Evolutionary conservation across 768 basidiomycete species (phyloP).

Genomic region (Nidula microcarpa): DNA sequence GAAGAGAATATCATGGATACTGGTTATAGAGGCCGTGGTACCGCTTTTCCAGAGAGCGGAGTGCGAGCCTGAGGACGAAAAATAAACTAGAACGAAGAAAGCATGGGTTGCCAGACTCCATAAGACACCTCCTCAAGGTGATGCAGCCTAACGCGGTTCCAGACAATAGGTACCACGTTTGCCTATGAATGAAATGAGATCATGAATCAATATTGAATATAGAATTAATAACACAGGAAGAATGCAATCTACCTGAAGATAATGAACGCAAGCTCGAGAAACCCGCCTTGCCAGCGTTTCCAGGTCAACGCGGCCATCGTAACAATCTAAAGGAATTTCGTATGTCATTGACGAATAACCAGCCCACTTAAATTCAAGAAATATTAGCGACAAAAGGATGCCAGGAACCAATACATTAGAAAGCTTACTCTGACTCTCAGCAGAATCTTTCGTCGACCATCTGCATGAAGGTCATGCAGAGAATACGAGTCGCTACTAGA

Average conservation of each 20-base stretch:
- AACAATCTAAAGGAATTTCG: constrained; percentile 68
- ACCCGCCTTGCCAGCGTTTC: constrained; percentile 67
- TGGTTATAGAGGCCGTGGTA: too few relatives aligned
- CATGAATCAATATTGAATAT: neutral
- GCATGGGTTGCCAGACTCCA: constrained; percentile 75
- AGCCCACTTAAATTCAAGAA: constrained; percentile 47
- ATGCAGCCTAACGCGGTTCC: constrained; percentile 67
- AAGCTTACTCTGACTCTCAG: constrained; percentile 57
- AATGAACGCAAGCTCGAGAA: constrained; percentile 70
- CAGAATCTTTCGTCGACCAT: constrained; percentile 53
- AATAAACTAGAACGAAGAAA: constrained; percentile 32
- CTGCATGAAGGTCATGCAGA: constrained; percentile 63
- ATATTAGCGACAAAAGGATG: neutral
- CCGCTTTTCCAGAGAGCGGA: too few relatives aligned
- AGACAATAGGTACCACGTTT: constrained; percentile 65
- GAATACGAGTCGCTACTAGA: constrained; percentile 63
- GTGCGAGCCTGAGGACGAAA: too few relatives aligned
- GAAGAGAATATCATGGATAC: too few relatives aligned
- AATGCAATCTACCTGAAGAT: constrained; percentile 51
- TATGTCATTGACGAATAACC: constrained; percentile 71
- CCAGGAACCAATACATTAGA: neutral
- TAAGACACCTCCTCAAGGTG: constrained; percentile 66
- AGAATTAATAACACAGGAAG: constrained; percentile 5
- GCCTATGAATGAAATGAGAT: constrained; percentile 34
- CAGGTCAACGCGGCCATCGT: constrained; percentile 61